A percentile compares a stretch with the other conserved stretches of the same genome.
Evolutionary conservation across 139 green algal species (phyloP).

Genomic region (Trebouxia sp.): DNA sequence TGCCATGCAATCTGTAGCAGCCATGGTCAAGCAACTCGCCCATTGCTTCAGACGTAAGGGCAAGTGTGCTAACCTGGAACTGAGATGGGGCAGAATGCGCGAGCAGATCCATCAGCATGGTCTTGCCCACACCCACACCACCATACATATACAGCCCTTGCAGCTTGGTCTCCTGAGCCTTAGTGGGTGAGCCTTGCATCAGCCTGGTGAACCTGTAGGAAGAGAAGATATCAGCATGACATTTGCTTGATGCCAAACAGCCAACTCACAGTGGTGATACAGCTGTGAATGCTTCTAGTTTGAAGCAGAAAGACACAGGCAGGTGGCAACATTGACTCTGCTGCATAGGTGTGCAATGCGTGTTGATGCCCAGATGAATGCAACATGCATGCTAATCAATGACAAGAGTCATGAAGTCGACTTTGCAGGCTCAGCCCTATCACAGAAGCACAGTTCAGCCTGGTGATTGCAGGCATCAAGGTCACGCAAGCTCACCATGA

Average conservation of each 20-base stretch:
- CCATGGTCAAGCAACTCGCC: not conserved
- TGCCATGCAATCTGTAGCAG: not conserved
- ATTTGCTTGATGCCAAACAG: too few relatives aligned
- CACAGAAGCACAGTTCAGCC: not conserved
- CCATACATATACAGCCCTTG: constrained; percentile 93
- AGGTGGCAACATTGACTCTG: too few relatives aligned
- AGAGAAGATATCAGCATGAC: too few relatives aligned
- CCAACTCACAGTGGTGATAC: too few relatives aligned
- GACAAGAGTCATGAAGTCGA: too few relatives aligned
- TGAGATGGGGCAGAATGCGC: constrained; percentile 55
- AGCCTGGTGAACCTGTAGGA: constrained; percentile 38
- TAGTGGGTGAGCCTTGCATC: constrained; percentile 15
- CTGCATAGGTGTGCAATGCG: too few relatives aligned
- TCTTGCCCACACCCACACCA: constrained; percentile 94
- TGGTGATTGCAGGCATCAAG: not conserved
- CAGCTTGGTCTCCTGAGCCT: constrained; percentile 8
- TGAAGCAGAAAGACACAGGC: too few relatives aligned
- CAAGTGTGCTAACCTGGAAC: constrained; percentile 54
- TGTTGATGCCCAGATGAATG: too few relatives aligned
- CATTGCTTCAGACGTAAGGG: not conserved
- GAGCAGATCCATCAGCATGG: constrained; percentile 98
- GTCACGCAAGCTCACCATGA: constrained; percentile 1
- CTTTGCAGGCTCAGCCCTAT: too few relatives aligned
- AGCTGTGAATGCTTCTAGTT: too few relatives aligned
- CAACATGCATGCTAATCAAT: too few relatives aligned